phyloP scores from a whole-genome alignment of 2,329 filamentous ascomycete species.

The Paecilomyces sp. region DNA sequence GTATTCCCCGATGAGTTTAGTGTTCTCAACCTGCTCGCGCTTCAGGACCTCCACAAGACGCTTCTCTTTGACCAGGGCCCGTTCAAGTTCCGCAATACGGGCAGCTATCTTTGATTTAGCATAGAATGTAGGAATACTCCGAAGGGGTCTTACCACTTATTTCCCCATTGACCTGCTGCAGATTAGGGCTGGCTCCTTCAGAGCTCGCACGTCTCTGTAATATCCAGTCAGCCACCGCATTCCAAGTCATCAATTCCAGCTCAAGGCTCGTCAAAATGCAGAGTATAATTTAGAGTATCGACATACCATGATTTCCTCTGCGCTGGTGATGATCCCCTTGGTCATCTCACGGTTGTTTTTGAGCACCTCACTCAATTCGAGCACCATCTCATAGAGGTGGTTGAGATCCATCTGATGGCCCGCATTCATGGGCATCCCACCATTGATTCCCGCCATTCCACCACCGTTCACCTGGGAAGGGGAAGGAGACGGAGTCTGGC shows the following conservation, averaged over 20 bases:
- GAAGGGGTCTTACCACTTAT: constrained; percentile 26
- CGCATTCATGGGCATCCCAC: constrained; percentile 37
- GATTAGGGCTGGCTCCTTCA: constrained; percentile 30
- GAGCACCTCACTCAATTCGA: constrained; percentile 43
- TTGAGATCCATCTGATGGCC: constrained; percentile 47
- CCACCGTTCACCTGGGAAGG: constrained; percentile 27
- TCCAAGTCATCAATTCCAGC: not conserved
- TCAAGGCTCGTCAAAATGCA: not conserved
- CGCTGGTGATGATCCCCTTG: constrained; percentile 41
- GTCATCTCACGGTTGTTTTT: constrained; percentile 45
- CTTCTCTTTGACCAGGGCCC: constrained; percentile 39
- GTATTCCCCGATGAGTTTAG: constrained; percentile 41
- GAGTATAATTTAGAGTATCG: not conserved
- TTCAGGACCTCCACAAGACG: constrained; percentile 35
- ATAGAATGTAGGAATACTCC: not conserved
- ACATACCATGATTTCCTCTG: constrained; percentile 43
- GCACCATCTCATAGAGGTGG: constrained; percentile 43
- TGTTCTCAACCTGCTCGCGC: constrained; percentile 42
- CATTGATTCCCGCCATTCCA: constrained; percentile 30
- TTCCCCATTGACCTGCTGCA: constrained; percentile 39
- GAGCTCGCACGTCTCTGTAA: constrained; percentile 36
- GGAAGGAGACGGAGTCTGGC: constrained; percentile 27
- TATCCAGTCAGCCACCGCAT: constrained; percentile 6
- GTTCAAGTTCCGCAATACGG: constrained; percentile 43
- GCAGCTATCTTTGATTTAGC: constrained; percentile 24